Base-by-base conservation (phyloP, 2,329 filamentous ascomycete species). In the Phialophora tarda region DNA sequence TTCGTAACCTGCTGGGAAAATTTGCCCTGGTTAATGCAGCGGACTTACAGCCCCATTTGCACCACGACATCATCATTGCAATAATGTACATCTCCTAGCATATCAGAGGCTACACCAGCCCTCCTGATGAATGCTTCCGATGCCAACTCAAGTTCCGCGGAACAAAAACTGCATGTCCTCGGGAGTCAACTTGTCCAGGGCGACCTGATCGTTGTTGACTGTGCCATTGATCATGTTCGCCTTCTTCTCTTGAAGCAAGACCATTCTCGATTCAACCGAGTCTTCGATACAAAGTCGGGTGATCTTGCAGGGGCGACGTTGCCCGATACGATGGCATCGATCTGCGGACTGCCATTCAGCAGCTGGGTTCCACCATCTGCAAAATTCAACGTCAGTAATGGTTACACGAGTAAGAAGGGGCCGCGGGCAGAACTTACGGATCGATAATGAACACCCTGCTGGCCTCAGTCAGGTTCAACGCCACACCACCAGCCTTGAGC, bases 321-420 rank as follows among this genome's bases (percentile, higher is more conserved):
- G 95, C 34, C 95, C 95, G 72, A 98, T 99, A 63, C 95, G 93
- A 79, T 98, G 95, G 75, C 91, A 93, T 71, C 91, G 87, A 77
- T 99, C 95, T 2, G 95, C 95, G 68, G 91, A 95, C 80, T 99
- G 95, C 95, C 95, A 99, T 80, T 99, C 95, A 0, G 94, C 94
- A n/a, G 93, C 93, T n/a, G 95, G 95, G 73, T 98, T 98, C 95
- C 95, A 99, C 95, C 95, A 98, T 72, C 91, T 93, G 71, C 41
- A 14, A 68, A 28, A 4, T 44, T n/a, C 5, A 44, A 30, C 3
- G 23, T 58, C 34, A 63, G 59, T 56, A 10, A 47, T 58, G n/a
- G 21, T 26, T 4, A 12, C 34, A 10, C 0, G 28, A 30, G 1
- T 8, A 54, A 50, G 44, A 3, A 59, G 51, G 30, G 48, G 54